Evolutionary conservation across 2,329 filamentous ascomycete genomes (phyloP), one percentile per base, ranked within the genome.

Genomic region (Hypocrella siamensis): DNA sequence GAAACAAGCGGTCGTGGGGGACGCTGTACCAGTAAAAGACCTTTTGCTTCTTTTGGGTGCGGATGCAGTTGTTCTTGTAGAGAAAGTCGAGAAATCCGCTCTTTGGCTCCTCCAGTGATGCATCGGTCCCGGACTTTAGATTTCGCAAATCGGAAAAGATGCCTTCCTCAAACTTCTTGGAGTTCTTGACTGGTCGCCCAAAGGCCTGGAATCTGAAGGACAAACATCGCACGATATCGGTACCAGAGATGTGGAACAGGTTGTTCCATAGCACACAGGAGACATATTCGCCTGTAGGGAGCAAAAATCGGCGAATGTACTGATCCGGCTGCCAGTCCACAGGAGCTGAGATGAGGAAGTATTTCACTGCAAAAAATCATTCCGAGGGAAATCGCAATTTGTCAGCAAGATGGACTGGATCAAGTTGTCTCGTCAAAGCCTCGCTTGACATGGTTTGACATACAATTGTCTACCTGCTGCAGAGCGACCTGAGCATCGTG

Each of bases 11-110:
- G 59, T 98, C 90, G 56, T 98, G 90, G 2, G 90, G 90, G 30
- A 98, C 90, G 63, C 86, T 94, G 62, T 96, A 98, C 90, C 90
- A 98, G 64, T 96, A 98, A 52, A 98, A 98, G 42, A 98, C 90
- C 67, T 98, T 98, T 54, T 98, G 90, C 70, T 98, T 98, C 75
- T 98, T 98, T 60, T 98, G 90, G 24, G 90, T 98, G 46, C 90
- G 79, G 46, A 98, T 98, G 70, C 90, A 98, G 67, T 98, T 98
- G 72, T 98, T 98, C 71, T 98, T 98, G 75, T 98, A 98, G 28
- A 98, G 69, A 56, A 96, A 98, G 59, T 98, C 90, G 39, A 98
- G 72, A 61, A 98, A 98, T 2, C 82, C 79, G 61, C 88, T 96
- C 70, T 98, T 98, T 34, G 90, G 90, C 65, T 98, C 90, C 61